Evolutionary conservation across 495 filamentous ascomycete species (phyloP).

Genomic region (Thozetella sp.): DNA sequence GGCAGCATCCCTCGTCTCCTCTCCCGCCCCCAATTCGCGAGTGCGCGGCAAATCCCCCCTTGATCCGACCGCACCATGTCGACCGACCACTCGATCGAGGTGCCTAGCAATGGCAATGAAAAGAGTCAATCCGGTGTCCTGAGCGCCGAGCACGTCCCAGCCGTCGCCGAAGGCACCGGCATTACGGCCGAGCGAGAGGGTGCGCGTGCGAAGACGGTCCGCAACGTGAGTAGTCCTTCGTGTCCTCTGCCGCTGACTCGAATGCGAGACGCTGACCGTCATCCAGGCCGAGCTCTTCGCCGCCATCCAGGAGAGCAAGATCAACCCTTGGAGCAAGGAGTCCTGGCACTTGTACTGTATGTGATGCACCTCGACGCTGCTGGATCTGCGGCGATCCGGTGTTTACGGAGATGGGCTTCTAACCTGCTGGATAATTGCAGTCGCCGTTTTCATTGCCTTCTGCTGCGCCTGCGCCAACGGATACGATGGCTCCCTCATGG

Average conservation of each 20-base stretch:
- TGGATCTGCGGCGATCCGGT: too few species aligned
- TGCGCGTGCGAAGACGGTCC: conserved; percentile 49
- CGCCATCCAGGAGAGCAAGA: conserved; percentile 57
- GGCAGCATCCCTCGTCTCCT: too few species aligned
- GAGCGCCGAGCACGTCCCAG: neutral
- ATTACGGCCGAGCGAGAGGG: conserved; percentile 33
- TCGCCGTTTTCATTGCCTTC: conserved; percentile 42
- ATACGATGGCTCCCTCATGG: conserved; percentile 51
- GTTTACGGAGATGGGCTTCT: too few species aligned
- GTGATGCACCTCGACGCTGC: conserved; percentile 17
- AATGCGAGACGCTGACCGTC: conserved; percentile 7
- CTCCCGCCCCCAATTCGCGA: too few species aligned
- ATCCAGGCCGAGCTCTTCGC: conserved; percentile 58
- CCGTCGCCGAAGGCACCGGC: conserved; percentile 31
- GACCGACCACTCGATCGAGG: neutral
- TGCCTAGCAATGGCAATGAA: neutral
- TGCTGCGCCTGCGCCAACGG: conserved; percentile 55
- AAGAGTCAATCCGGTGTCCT: neutral
- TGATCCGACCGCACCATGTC: neutral
- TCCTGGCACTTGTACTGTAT: conserved; percentile 58
- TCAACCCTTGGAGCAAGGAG: conserved; percentile 54
- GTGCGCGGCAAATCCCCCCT: neutral
- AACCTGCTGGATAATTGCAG: too few species aligned
- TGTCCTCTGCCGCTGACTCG: neutral
- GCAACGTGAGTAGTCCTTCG: conserved; percentile 45